phyloP scores from a whole-genome alignment of 805 yeast species.

The Starmera quercuum region DNA sequence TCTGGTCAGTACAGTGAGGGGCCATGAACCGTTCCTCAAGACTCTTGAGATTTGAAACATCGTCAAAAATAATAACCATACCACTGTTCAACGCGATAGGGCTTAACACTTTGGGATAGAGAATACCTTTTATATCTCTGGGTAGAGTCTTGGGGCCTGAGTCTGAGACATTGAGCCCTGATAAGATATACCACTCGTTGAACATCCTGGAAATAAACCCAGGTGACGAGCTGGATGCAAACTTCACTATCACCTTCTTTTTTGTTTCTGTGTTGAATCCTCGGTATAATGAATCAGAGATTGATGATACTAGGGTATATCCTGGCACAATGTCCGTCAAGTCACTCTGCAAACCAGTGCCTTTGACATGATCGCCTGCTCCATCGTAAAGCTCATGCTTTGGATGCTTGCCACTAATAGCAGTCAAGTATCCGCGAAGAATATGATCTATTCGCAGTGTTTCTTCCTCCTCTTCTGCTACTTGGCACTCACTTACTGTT shows the following conservation, averaged over 20 bases:
- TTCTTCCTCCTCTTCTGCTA: too few relatives aligned
- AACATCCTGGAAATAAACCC: constrained; percentile 13
- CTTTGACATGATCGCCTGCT: too few relatives aligned
- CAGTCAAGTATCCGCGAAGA: too few relatives aligned
- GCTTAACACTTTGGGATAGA: constrained; percentile 13
- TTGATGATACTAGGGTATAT: too few relatives aligned
- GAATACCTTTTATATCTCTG: constrained; percentile 8
- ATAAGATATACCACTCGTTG: constrained; percentile 17
- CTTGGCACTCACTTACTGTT: too few relatives aligned
- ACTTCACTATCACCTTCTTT: constrained; percentile 10
- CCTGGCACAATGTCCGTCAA: too few relatives aligned
- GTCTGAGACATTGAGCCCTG: constrained; percentile 6
- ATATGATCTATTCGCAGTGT: too few relatives aligned
- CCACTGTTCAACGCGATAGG: constrained; percentile 7
- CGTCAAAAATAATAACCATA: constrained; percentile 12
- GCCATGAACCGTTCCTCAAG: constrained; percentile 10
- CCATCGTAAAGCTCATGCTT: too few relatives aligned
- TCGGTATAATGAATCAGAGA: too few relatives aligned
- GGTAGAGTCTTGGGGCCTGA: constrained; percentile 9
- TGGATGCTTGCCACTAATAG: too few relatives aligned
- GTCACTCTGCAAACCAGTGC: too few relatives aligned
- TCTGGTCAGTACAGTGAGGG: constrained; percentile 4
- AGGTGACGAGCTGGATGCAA: constrained; percentile 10
- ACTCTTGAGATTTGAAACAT: constrained; percentile 9
- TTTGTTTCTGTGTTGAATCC: too few relatives aligned